Conservation (phyloP, 345 rosid species). For the Eucalyptus regnans region DNA sequence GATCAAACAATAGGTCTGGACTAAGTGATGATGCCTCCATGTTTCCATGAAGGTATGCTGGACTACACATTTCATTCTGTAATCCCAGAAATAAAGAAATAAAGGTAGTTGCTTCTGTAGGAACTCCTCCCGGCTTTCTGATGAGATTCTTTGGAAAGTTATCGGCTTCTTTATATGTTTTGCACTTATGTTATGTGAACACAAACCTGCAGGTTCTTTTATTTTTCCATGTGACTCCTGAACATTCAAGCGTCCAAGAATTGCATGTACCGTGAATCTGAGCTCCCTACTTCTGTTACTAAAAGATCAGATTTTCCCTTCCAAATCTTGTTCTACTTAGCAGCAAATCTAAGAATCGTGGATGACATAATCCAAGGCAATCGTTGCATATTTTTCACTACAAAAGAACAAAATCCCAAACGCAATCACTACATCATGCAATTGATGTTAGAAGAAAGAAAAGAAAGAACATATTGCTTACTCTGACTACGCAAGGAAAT, state of each 20-base stretch:
- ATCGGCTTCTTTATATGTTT: neutral
- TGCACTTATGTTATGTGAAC: neutral
- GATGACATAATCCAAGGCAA: neutral
- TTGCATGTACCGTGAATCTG: neutral
- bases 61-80: neutral
- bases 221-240: neutral
- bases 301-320: neutral
- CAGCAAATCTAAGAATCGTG: neutral
- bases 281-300: neutral
- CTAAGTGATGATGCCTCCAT: neutral
- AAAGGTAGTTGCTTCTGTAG: neutral
- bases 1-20: neutral
- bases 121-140: neutral
- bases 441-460: neutral
- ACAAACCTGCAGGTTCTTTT: neutral
- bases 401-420: neutral
- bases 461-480: neutral
- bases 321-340: neutral
- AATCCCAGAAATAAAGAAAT: neutral
- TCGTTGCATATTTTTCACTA: conserved; percentile 1
- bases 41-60: neutral
- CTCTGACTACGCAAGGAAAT: neutral
- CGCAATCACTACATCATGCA: neutral
- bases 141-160: neutral
- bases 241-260: neutral